These are phyloP conservation scores for Cyberlindnera xishuangbannaensis DNA, from an alignment of 805 yeast genomes.

Conservation along the genomic window DNA sequence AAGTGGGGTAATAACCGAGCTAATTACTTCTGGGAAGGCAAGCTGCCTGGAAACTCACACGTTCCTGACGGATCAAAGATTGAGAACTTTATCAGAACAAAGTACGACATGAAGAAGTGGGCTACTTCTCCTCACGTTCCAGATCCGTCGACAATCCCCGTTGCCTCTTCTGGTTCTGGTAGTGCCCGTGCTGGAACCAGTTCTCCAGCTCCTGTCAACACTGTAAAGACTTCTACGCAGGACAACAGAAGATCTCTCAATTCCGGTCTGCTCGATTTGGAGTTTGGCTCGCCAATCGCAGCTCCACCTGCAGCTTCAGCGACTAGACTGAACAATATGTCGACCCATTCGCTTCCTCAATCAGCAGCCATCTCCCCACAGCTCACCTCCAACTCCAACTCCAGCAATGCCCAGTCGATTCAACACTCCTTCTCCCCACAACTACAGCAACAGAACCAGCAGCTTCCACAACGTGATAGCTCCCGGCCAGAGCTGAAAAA, in stretches of 20 bases:
- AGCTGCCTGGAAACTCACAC: slow-evolving; percentile 57
- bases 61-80: slow-evolving; percentile 80
- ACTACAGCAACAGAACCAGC: slow-evolving; percentile 13
- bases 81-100: slow-evolving; percentile 85
- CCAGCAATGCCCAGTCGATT: slow-evolving; percentile 1
- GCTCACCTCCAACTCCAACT: slow-evolving; percentile 2
- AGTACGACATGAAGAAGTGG: slow-evolving; percentile 92
- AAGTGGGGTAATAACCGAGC: slow-evolving; percentile 82
- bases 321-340: slow-evolving; percentile 1
- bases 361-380: slow-evolving; percentile 2
- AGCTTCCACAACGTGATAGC: slow-evolving; percentile 18
- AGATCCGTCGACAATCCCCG: slow-evolving; percentile 37
- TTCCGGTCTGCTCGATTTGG: slow-evolving; percentile 25
- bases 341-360: slow-evolving; percentile 7
- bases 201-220: slow-evolving; percentile 4
- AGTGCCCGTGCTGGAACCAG: slow-evolving; percentile 5
- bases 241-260: slow-evolving; percentile 16
- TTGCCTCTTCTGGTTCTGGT: too few relatives aligned
- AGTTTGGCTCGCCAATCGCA: slow-evolving; percentile 25
- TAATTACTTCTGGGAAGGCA: slow-evolving; percentile 79
- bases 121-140: slow-evolving; percentile 49
- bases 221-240: slow-evolving; percentile 7
- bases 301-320: slow-evolving; percentile 7
- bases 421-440: slow-evolving; percentile 7
- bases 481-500: slow-evolving; percentile 83